Base-by-base conservation (phyloP, 2,329 filamentous ascomycete species). In the Pestalotiopsis sp. region DNA sequence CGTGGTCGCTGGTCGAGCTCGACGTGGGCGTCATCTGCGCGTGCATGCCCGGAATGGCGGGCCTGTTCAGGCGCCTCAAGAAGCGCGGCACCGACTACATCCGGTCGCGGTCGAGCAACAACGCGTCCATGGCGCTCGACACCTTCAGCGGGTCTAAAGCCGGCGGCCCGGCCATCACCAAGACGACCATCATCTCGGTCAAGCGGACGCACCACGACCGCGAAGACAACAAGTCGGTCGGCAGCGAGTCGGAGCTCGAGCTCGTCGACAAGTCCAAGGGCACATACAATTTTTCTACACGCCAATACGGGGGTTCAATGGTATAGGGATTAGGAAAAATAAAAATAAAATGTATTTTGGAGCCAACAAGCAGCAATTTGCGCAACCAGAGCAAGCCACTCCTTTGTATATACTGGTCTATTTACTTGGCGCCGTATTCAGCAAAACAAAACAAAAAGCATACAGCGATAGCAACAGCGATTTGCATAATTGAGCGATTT, bases 61-160 rank as follows among this genome's bases (percentile, higher is more conserved):
- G 68, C 25, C 64, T 69, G 6, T 69, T 69, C 65, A 65, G 68
- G 12, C 58, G 65, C 23, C 58, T 69, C 58, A 71, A 68, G 71
- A 69, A 69, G 68, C 67, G 68, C 23, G 68, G 67, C 52, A 64
- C 67, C 64, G 71, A 73, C 27, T 70, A 72, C 68, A 71, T 70
- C 45, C 67, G 70, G 25, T 69, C 69, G 2, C 62, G 59, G 49
- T 49, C 59, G 60, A 71, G 68, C 60, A 60, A 66, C 41, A 69
- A 69, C 49, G 64, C 39, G 14, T 69, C 64, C 4, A 49, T 55
- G 59, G 49, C 52, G 23, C 36, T 67, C 25, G 64, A 23, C 23
- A 66, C 41, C 41, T 14, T 45, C 20, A 41, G 5, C 27, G 45
- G 58, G 7, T n/a, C 31, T 14, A 66, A 49, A 12, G 63, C 52